These are phyloP conservation scores for Trypanosoma rangeli DNA, from an alignment of 208 protist genomes.

Conservation along the genomic window DNA sequence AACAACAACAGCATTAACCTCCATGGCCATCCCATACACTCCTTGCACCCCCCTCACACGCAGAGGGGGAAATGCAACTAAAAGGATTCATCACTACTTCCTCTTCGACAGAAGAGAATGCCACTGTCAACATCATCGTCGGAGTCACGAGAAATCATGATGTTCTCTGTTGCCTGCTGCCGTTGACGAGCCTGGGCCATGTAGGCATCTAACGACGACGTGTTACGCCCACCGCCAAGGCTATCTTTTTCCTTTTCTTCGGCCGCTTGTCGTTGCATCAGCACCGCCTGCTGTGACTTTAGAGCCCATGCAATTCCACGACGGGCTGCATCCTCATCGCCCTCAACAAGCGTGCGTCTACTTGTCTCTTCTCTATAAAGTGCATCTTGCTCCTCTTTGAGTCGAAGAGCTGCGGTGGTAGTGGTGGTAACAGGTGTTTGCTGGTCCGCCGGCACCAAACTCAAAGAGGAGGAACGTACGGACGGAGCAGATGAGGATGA, in stretches of 20 bases:
- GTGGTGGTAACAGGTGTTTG: not conserved
- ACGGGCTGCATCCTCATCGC: conserved; percentile 40
- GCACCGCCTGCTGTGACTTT: conserved; percentile 41
- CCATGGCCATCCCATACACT: too few species aligned
- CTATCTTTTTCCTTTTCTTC: not conserved
- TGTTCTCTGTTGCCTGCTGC: conserved; percentile 1
- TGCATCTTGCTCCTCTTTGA: not conserved
- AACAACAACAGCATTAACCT: not conserved
- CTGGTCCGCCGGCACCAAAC: not conserved
- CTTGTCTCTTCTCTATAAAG: conserved; percentile 25
- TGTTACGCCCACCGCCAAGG: not conserved
- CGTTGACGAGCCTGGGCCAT: conserved; percentile 1
- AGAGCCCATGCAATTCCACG: conserved; percentile 62
- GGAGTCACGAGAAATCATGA: conserved; percentile 8
- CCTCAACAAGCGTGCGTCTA: conserved; percentile 29
- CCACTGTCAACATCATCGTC: conserved; percentile 28
- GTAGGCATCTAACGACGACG: conserved; percentile 13
- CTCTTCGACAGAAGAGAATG: conserved; percentile 25
- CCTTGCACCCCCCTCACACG: not conserved
- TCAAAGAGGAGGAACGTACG: not conserved
- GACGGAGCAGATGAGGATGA: conserved; percentile 5
- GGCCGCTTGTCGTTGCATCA: conserved; percentile 26
- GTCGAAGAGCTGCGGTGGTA: not conserved
- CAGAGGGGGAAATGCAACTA: not conserved
- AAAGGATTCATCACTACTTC: conserved; percentile 28